Base-by-base conservation (phyloP, 768 basidiomycete genomes). In the Trametes cingulata region DNA sequence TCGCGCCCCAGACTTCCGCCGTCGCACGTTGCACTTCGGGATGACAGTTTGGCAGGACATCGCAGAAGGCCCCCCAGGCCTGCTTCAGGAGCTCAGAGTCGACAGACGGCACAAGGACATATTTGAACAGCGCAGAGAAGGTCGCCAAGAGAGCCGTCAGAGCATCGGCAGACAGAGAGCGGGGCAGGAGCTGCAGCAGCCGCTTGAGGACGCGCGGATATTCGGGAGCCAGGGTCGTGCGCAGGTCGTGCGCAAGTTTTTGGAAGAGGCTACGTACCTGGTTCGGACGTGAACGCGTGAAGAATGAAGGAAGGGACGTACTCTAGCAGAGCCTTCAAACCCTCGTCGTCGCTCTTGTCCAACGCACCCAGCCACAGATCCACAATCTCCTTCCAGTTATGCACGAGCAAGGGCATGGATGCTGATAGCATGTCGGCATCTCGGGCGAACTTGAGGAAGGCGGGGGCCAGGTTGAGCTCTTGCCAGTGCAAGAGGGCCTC, bases 1-100 rank as follows among this genome's bases (percentile, higher is more conserved):
- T 80, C 0, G 83, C 84, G 0, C 87, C 91, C 95, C 93, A 97
- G 3, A 93, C 91, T 68, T 97, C 93, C 0, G 92, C 88, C 10
- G 90, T 80, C 1, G 89, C 85, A 24, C 89, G 76, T 68, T 90
- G 90, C 2, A 92, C 81, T 58, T 94, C 90, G 0, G 84, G 80
- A 56, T 82, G 74, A 69, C 89, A 91, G 58, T 77, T 80, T 3
- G 81, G 80, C 9, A 93, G 70, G 1, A 80, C 74, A 0, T 71
- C 68, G 24, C 77, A 76, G 40, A 93, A 73, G 27, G 73, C 67
- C 6, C 70, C 55, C 91, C 91, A 93, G 2, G 89, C 86, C 42
- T 79, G 75, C 42, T 82, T 77, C 24, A 89, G 68, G 5, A 85
- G 75, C 29, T 82, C 76, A n/a, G 71, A 19, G 46, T 77, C 76